Evolutionary conservation across 768 basidiomycete species (phyloP).

Genomic region (Russula virescens): DNA sequence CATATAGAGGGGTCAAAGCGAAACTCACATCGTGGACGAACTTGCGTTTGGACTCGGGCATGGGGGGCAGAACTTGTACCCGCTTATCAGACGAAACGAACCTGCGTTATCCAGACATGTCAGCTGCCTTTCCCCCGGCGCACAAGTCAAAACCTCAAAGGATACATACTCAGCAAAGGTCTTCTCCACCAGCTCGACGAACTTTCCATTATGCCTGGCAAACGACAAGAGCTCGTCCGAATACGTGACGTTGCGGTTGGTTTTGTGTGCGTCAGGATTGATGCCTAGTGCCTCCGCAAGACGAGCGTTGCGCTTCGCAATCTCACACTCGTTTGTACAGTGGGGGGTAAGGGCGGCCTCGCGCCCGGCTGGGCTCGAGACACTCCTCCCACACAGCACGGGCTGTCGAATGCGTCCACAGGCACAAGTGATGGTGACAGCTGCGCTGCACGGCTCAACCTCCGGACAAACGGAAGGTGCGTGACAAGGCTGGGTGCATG

Average conservation of each 20-base stretch:
- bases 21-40: conserved; percentile 71
- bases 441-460: conserved; percentile 63
- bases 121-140: neutral
- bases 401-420: conserved; percentile 79
- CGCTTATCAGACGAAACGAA: conserved; percentile 64
- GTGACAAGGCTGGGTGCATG: conserved; percentile 76
- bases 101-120: conserved; percentile 32
- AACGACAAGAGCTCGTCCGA: conserved; percentile 56
- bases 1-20: conserved; percentile 5
- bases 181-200: conserved; percentile 70
- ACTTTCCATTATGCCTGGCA: conserved; percentile 56
- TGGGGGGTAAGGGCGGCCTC: conserved; percentile 44
- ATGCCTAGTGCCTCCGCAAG: conserved; percentile 93
- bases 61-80: conserved; percentile 70
- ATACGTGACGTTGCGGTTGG: conserved; percentile 44
- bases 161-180: conserved; percentile 66
- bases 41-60: conserved; percentile 72
- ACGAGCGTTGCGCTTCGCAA: conserved; percentile 81
- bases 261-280: conserved; percentile 43
- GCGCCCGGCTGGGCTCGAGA: conserved; percentile 41
- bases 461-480: conserved; percentile 85
- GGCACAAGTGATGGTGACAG: conserved; percentile 65
- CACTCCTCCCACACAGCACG: conserved; percentile 61
- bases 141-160: neutral
- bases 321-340: conserved; percentile 77